Conservation (phyloP, 345 rosid species). For the Sonneratia alba region DNA sequence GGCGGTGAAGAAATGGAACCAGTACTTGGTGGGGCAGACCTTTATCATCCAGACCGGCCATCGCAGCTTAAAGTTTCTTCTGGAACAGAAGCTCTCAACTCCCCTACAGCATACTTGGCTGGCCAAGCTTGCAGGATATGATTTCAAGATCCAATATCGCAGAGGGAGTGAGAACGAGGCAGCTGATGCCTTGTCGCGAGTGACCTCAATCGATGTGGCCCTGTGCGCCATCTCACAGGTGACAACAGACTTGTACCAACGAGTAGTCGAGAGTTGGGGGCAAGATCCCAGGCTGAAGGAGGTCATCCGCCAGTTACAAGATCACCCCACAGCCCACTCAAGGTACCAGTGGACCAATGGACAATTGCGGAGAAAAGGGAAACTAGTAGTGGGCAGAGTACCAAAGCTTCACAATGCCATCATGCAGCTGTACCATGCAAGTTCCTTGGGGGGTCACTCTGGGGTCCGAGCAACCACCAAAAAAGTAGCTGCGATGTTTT, state of each 20-base stretch:
- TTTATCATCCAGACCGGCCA: no score
- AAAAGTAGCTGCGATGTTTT: no score
- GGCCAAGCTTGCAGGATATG: not conserved
- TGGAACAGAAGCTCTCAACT: not conserved
- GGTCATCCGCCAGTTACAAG: no score
- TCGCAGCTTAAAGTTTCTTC: no score
- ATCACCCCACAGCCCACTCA: no score
- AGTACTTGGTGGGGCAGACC: no score
- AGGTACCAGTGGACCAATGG: not conserved
- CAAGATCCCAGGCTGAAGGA: no score
- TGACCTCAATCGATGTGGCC: not conserved
- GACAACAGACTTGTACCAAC: not conserved
- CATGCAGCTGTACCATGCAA: no score
- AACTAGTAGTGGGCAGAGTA: not conserved
- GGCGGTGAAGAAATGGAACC: not conserved
- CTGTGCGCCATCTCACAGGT: not conserved
- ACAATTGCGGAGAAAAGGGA: not conserved
- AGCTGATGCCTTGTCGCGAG: not conserved
- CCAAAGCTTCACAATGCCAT: not conserved
- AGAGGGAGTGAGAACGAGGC: not conserved
- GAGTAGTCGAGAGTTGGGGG: not conserved
- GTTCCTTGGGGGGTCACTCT: not conserved
- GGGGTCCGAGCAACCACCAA: not conserved
- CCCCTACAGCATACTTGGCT: not conserved
- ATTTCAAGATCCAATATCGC: not conserved